phyloP scores from a whole-genome alignment of 2,329 filamentous ascomycete genomes.

The Colletotrichum cordylinicola region DNA sequence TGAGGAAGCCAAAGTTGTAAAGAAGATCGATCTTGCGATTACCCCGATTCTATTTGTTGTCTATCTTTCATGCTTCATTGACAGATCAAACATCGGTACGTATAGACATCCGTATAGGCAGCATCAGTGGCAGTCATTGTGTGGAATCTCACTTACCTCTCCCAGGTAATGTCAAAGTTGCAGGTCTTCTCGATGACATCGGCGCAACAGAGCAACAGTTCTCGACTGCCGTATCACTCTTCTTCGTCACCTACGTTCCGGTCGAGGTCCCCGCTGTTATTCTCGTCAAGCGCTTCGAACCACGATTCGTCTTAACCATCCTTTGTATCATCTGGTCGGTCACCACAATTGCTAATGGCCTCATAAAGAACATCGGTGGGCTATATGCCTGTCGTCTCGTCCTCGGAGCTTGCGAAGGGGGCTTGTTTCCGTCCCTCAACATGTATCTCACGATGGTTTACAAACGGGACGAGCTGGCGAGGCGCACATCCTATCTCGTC shows the following conservation, averaged over 20 bases:
- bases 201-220: neutral
- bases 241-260: neutral
- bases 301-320: neutral
- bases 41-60: neutral
- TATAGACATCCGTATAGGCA: neutral
- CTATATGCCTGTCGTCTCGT: neutral
- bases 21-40: neutral
- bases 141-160: neutral
- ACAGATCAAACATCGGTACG: neutral
- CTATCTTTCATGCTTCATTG: neutral
- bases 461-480: neutral
- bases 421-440: neutral
- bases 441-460: neutral
- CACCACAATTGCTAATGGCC: neutral
- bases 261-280: neutral
- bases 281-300: neutral
- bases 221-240: neutral
- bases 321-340: neutral
- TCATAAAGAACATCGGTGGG: neutral
- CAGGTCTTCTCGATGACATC: neutral
- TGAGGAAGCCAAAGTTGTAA: neutral
- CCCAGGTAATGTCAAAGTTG: neutral
- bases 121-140: rapidly evolving
- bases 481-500: neutral
- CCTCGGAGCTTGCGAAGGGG: neutral